phyloP scores from a whole-genome alignment of 1,284 basidiomycete species.

The Boletellus dicymbophilus region DNA sequence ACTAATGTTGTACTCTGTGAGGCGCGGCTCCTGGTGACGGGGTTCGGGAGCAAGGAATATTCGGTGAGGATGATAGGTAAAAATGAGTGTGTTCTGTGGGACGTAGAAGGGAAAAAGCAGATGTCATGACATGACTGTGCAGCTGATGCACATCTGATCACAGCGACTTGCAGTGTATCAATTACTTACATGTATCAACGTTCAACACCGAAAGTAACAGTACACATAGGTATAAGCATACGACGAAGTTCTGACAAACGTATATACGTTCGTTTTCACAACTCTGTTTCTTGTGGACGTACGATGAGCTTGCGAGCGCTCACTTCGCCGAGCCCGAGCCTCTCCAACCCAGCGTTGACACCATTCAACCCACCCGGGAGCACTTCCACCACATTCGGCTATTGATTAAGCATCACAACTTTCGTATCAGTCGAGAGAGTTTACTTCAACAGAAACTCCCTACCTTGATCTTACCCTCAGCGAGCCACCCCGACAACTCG shows the following conservation, averaged over 20 bases:
- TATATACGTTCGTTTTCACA: background rate
- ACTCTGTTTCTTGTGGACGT: background rate
- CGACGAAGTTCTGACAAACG: too few species aligned
- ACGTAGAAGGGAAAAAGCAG: constrained; percentile 15
- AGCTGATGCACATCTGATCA: too few species aligned
- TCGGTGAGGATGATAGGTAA: constrained; percentile 15
- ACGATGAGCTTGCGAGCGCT: background rate
- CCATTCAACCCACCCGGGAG: background rate
- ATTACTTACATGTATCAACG: too few species aligned
- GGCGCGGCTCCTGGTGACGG: constrained; percentile 21
- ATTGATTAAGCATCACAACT: too few species aligned
- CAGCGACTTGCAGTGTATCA: too few species aligned
- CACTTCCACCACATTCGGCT: too few species aligned
- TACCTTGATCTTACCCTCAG: constrained; percentile 1
- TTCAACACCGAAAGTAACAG: too few species aligned
- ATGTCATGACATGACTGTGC: too few species aligned
- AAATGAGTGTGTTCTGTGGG: constrained; percentile 14
- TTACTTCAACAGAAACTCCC: background rate
- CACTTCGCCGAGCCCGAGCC: background rate
- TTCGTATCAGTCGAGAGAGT: too few species aligned
- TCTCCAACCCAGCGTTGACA: background rate
- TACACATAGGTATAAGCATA: too few species aligned
- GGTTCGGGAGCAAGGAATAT: constrained; percentile 21
- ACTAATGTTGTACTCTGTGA: too few species aligned
- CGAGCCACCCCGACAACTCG: constrained; percentile 8